Base-by-base conservation (phyloP, 2,329 filamentous ascomycete species). In the Lasiodiplodia sp. region DNA sequence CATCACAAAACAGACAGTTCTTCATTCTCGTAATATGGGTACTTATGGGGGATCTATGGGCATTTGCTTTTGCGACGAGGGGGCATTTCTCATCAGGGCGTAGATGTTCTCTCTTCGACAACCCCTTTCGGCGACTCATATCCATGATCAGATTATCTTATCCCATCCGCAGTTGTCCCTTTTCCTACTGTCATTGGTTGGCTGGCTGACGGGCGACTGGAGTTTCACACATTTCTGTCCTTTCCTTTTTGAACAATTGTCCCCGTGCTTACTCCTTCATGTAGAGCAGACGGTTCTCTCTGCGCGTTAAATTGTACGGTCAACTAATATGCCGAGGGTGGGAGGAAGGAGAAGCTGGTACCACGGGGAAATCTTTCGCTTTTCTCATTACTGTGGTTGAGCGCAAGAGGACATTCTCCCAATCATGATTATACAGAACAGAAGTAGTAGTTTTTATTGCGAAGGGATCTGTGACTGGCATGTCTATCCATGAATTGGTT, bases 121-220 rank as follows among this genome's bases (percentile, higher is more conserved):
- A 44, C 31, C 58, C 44, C 60, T 64, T 52, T 64, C 60, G 60
- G 60, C 60, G 60, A 64, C 47, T 64, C 60, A 64, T 37, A n/a
- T 25, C 44, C 51, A 64, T 34, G 51, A 38, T 49, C 47, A 47
- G 44, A 62, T 56, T 25, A 62, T 62, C 8, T 53, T 37, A 34
- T 47, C 56, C n/a, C 12, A 14, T 47, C 38, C 21, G 16, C 25
- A 40, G 44, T 34, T 52, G 44, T 64, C 28, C 23, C 23, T 25
- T 52, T 49, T 31, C 57, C 28, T 62, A 14, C 38, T 49, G 34
- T 49, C 38, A 34, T 52, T 23, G 56, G 21, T 31, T 64, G 23
- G 18, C 31, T 38, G 28, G 25, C 44, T 47, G n/a, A 18, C 31
- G 38, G 23, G 38, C 58, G 28, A 47, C n/a, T 47, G 58, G 40